These are phyloP conservation scores for Phyllosticta ampelicida DNA, from an alignment of 2,329 filamentous ascomycete genomes.

Conservation along the genomic window DNA sequence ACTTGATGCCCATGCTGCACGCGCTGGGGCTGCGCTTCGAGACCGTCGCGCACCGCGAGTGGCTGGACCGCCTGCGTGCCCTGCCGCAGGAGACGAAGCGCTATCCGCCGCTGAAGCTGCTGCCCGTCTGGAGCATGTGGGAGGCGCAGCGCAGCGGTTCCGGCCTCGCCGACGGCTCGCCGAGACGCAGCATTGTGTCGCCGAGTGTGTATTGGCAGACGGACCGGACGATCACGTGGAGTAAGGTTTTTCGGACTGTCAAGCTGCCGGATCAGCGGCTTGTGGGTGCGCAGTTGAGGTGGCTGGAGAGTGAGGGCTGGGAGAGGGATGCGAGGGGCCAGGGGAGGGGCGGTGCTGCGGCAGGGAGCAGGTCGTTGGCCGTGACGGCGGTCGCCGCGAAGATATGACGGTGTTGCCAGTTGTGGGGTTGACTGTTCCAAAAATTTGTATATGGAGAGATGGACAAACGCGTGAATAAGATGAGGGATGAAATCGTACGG, in stretches of 20 bases:
- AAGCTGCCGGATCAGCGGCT: background rate
- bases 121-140: slow-evolving; percentile 18
- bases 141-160: background rate
- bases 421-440: no score
- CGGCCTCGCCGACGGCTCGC: background rate
- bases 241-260: background rate
- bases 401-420: no score
- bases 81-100: slow-evolving; percentile 16
- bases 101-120: slow-evolving; percentile 21
- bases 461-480: no score
- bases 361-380: background rate
- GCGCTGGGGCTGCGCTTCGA: slow-evolving; percentile 27
- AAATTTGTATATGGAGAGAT: no score
- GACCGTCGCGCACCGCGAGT: slow-evolving; percentile 15
- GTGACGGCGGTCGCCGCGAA: no score
- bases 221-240: background rate
- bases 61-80: slow-evolving; percentile 18
- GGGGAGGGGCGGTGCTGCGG: background rate
- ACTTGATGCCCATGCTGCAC: slow-evolving; percentile 43
- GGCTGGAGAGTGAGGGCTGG: background rate
- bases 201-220: background rate
- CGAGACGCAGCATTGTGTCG: background rate
- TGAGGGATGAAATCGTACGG: no score
- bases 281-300: background rate
- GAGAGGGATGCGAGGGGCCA: background rate